Base-by-base conservation (phyloP, 164 flowering plant species). In the Kingdonia uniflora region DNA sequence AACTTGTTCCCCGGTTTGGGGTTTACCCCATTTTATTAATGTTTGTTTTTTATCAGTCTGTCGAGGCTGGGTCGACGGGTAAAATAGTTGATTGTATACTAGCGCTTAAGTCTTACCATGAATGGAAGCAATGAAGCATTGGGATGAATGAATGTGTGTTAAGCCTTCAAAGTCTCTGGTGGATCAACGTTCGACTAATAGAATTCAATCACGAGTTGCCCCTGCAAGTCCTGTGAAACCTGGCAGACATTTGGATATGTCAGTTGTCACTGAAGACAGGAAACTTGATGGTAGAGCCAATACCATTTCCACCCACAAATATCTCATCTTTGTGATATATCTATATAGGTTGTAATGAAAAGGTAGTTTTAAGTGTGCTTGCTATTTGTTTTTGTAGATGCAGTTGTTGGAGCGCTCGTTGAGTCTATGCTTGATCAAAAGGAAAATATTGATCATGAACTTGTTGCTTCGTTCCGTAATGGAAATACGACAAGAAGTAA, bases 11-110 rank as follows among this genome's bases (percentile, higher is more conserved):
- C 2, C 17, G 14, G 5, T 14, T 55, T 51, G 39, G 40, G 11
- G 41, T 56, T 0, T 62, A 13, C 39, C 54, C 49, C 56, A 87
- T 96, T 29, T 29, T 3, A 29, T 29, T 29, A 8, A 3, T 29
- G 35, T 29, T 29, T 29, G 4, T 4, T 8, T 29, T 29, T 29
- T 8, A 29, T 8, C 90, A 83, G 22, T 64, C 65, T 42, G 51
- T 76, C 63, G 95, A 78, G 53, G 75, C 71, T 11, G 92, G 84
- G 29, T 80, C 96, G 3, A 71, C 72, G 5, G 75, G 65, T 5
- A 87, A 84, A 67, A 82, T 91, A 42, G 96, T 82, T 49, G 95
- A 91, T 56, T 87, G 98, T 71, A 70, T 91, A 49, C 68, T 91
- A 53, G 75, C 75, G 4, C 85, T 91, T 23, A 87, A 91, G 62